Percentiles rank a stretch among this genome's conserved stretches.
Conservation (phyloP, 192 early-diverging fungal species). For the Rhizophagus prolifer region DNA sequence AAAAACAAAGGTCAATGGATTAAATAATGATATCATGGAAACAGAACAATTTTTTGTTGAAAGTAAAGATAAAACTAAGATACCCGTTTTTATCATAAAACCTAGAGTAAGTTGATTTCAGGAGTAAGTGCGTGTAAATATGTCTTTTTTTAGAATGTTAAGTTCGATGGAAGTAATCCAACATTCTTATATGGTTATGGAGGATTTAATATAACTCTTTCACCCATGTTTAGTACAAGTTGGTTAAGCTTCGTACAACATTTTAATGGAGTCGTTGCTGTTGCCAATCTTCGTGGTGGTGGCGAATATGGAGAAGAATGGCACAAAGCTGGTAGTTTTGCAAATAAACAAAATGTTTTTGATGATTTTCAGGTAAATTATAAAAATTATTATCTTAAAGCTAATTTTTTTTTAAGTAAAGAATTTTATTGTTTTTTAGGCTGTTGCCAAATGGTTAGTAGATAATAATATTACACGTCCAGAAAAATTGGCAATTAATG, state of each 20-base stretch:
- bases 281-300: constrained; percentile 73
- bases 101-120: constrained; percentile 42
- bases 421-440: constrained; percentile 19
- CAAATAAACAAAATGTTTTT: constrained; percentile 72
- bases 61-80: constrained; percentile 63
- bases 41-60: constrained; percentile 66
- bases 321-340: constrained; percentile 53
- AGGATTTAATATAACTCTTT: constrained; percentile 58
- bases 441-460: constrained; percentile 62
- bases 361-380: constrained; percentile 73
- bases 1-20: constrained; percentile 48
- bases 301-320: constrained; percentile 61
- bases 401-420: no score
- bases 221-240: constrained; percentile 39
- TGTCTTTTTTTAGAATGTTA: constrained; percentile 32
- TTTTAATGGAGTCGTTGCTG: constrained; percentile 56
- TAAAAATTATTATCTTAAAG: no score
- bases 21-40: constrained; percentile 50
- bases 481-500: constrained; percentile 58
- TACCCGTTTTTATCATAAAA: constrained; percentile 69
- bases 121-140: not conserved
- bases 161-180: constrained; percentile 57
- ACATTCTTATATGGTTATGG: constrained; percentile 71
- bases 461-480: constrained; percentile 56
- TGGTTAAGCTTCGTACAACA: constrained; percentile 52